phyloP scores from a whole-genome alignment of 169 alveolate species.

The Plasmodium blacklocki region DNA sequence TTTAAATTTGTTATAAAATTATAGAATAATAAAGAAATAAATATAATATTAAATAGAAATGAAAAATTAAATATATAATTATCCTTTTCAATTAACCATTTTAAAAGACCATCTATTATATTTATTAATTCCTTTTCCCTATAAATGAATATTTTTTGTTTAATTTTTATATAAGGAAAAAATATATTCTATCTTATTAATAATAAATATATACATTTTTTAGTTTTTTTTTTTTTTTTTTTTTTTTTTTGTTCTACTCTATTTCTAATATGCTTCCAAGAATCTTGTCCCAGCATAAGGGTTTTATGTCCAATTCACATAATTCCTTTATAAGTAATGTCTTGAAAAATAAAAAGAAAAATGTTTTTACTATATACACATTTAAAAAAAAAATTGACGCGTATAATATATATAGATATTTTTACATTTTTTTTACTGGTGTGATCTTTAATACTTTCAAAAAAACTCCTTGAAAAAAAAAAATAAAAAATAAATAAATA shows the following conservation, averaged over 20 bases:
- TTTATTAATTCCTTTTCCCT: constrained; percentile 67
- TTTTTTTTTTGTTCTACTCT: constrained; percentile 12
- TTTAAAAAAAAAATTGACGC: neutral
- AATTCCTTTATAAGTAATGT: constrained; percentile 33
- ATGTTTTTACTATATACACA: no score
- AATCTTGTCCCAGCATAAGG: constrained; percentile 56
- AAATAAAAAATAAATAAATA: neutral
- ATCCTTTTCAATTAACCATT: constrained; percentile 25
- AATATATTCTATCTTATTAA: no score
- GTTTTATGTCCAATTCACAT: constrained; percentile 36
- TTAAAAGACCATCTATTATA: constrained; percentile 66
- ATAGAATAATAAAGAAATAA: neutral
- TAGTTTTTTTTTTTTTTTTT: constrained; percentile 8
- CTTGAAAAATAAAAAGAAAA: constrained; percentile 14
- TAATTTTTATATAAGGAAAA: no score
- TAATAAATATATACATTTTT: neutral
- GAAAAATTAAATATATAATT: neutral
- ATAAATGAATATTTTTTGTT: neutral
- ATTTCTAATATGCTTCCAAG: constrained; percentile 29
- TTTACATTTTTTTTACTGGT: constrained; percentile 60
- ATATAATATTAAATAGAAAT: neutral
- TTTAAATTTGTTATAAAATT: neutral
- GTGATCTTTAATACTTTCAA: constrained; percentile 44
- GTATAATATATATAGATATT: neutral
- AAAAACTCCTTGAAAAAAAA: constrained; percentile 53